Percentiles rank a stretch among this genome's conserved stretches.
phyloP scores from a whole-genome alignment of 441 rosid species.

The Codiaeum variegatum region DNA sequence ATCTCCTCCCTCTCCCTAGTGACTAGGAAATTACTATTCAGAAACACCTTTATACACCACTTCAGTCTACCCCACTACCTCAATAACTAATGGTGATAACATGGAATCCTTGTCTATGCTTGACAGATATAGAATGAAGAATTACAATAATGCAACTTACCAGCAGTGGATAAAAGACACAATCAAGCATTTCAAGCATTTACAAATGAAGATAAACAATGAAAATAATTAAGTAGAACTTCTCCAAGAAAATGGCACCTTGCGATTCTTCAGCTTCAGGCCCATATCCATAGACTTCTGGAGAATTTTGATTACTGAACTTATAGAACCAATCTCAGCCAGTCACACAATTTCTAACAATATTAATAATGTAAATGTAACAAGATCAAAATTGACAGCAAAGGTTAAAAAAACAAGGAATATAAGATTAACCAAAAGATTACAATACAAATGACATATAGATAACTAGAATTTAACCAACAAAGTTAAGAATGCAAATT shows the following conservation, averaged over 20 bases:
- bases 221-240: not conserved
- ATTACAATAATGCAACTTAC: not conserved
- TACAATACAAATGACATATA: not conserved
- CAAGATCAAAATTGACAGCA: constrained; percentile 10
- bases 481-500: too few species aligned
- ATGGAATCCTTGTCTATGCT: too few species aligned
- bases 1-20: not conserved
- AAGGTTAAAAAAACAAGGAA: not conserved
- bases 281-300: constrained; percentile 99
- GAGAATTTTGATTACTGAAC: constrained; percentile 96
- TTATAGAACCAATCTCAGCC: constrained; percentile 97
- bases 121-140: not conserved
- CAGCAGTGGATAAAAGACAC: constrained; percentile 2
- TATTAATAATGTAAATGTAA: constrained; percentile 7
- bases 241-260: constrained; percentile 43
- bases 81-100: too few species aligned
- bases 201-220: not conserved
- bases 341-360: constrained; percentile 27
- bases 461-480: not conserved
- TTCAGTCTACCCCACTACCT: not conserved
- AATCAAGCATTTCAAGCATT: constrained; percentile 2
- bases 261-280: constrained; percentile 92
- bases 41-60: not conserved
- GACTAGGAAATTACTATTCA: too few species aligned
- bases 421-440: not conserved